A percentile compares a stretch with the other conserved stretches of the same genome.
Evolutionary conservation across 768 basidiomycete genomes (phyloP).

Genomic region (Rhizopogon salebrosus): DNA sequence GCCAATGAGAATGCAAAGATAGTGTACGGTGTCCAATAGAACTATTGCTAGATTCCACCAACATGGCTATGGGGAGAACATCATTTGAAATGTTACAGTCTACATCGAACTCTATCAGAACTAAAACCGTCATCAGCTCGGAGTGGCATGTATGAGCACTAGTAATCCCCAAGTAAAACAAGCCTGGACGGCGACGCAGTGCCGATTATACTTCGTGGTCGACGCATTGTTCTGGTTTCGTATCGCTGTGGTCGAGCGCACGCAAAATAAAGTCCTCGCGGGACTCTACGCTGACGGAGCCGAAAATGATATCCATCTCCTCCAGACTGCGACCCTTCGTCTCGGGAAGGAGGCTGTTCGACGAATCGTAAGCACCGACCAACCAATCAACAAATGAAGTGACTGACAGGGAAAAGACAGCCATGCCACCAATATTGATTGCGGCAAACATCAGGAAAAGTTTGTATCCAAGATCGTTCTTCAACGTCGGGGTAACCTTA

Average conservation of each 20-base stretch:
- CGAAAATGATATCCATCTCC: constrained; percentile 56
- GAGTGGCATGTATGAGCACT: neutral
- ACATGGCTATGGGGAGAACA: no score
- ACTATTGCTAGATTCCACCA: neutral
- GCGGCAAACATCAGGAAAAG: constrained; percentile 75
- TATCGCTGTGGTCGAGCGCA: constrained; percentile 10
- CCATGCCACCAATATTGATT: constrained; percentile 71
- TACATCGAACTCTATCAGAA: constrained; percentile 2
- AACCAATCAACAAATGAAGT: neutral
- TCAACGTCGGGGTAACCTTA: constrained; percentile 64
- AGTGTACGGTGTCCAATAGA: constrained; percentile 46
- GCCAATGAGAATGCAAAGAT: constrained; percentile 59
- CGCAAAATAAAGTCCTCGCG: constrained; percentile 48
- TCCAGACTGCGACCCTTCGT: constrained; percentile 54
- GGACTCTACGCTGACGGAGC: constrained; percentile 48
- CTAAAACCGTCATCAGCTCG: neutral
- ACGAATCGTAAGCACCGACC: neutral
- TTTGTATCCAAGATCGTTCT: constrained; percentile 61
- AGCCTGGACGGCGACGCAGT: no score
- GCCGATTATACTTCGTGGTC: neutral
- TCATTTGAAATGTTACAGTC: neutral
- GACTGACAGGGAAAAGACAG: constrained; percentile 55
- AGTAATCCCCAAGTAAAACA: neutral
- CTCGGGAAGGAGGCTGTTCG: constrained; percentile 49
- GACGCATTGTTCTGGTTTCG: neutral